These are phyloP conservation scores for Crucihimalaya himalaica DNA, from an alignment of 345 rosid species.

Conservation along the genomic window DNA sequence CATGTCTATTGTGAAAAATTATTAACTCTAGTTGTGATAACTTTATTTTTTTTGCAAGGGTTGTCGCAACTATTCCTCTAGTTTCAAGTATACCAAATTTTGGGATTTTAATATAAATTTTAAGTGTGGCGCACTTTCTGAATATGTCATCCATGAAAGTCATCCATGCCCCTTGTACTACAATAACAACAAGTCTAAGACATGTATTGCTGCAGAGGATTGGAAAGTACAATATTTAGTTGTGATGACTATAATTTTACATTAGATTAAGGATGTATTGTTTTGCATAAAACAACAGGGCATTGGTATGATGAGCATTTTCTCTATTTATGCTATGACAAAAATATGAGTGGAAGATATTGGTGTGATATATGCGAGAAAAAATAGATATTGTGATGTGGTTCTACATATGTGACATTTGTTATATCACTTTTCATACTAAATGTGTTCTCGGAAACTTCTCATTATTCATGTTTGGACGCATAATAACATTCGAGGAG, in stretches of 20 bases:
- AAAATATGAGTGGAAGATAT: neutral
- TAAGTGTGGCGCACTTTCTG: neutral
- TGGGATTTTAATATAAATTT: neutral
- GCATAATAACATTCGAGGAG: neutral
- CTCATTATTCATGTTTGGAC: neutral
- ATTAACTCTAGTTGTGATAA: neutral
- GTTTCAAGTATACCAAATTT: neutral
- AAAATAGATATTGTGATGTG: neutral
- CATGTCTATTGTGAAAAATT: neutral
- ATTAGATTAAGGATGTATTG: neutral
- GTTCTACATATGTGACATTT: neutral
- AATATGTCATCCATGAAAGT: neutral
- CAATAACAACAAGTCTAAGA: fast-evolving
- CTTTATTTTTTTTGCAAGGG: neutral
- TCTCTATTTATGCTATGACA: neutral
- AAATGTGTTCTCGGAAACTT: neutral
- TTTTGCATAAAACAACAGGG: neutral
- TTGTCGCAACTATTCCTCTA: neutral
- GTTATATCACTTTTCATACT: neutral
- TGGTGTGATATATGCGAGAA: constrained; percentile 13
- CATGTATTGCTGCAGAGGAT: neutral
- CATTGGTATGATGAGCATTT: neutral
- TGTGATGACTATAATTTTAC: neutral
- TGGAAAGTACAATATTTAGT: neutral
- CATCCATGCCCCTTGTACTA: neutral